phyloP scores from a whole-genome alignment of 1,139 yeast species.

The Scheffersomyces segobiensis region DNA sequence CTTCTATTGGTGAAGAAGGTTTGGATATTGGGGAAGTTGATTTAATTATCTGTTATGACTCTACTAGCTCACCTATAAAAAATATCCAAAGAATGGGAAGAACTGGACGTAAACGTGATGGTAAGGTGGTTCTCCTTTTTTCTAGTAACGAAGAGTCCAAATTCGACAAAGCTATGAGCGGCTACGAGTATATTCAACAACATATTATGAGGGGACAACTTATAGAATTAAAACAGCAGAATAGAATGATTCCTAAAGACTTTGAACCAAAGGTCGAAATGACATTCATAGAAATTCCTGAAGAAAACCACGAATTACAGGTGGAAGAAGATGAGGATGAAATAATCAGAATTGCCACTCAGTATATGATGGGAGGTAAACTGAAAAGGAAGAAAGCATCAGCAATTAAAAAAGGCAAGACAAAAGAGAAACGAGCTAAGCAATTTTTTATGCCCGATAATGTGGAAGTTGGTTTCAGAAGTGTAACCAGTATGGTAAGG shows the following conservation, averaged over 20 bases:
- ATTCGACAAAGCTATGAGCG: constrained; percentile 82
- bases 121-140: constrained; percentile 75
- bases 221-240: constrained; percentile 47
- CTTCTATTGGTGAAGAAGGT: constrained; percentile 98
- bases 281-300: constrained; percentile 62
- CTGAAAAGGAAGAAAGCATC: constrained; percentile 23
- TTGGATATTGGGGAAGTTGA: constrained; percentile 98
- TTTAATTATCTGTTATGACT: constrained; percentile 86
- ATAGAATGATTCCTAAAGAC: constrained; percentile 65
- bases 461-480: constrained; percentile 67
- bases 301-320: constrained; percentile 59
- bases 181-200: constrained; percentile 76
- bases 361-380: constrained; percentile 34
- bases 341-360: constrained; percentile 62
- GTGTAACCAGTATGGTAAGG: constrained; percentile 53
- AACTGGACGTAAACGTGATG: constrained; percentile 94
- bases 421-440: constrained; percentile 24
- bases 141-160: constrained; percentile 78
- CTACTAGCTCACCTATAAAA: constrained; percentile 90
- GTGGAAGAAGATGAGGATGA: constrained; percentile 66
- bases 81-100: constrained; percentile 97
- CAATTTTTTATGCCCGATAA: constrained; percentile 78
- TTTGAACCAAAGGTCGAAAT: constrained; percentile 57
- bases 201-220: constrained; percentile 49
- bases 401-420: constrained; percentile 7